These are phyloP conservation scores for Antitrichia curtipendula DNA, from an alignment of 225 moss, liverwort and hornwort genomes.

Conservation along the genomic window DNA sequence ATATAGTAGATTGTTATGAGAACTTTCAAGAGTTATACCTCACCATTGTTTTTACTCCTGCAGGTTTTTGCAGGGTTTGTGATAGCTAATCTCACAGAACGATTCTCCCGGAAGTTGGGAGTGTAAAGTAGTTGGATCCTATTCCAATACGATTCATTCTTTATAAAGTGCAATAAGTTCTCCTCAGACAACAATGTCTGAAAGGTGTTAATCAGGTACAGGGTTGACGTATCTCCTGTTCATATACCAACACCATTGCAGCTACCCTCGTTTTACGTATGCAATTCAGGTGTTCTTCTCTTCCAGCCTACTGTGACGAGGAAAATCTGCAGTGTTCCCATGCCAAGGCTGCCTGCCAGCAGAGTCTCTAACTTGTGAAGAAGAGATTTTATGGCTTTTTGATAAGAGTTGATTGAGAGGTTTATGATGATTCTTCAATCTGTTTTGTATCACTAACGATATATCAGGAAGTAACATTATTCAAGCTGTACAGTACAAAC, in stretches of 20 bases:
- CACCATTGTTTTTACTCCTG: not conserved
- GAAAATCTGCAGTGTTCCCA: not conserved
- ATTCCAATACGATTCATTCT: conserved; percentile 8
- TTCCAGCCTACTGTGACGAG: not conserved
- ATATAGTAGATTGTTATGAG: not conserved
- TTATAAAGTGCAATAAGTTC: conserved; percentile 19
- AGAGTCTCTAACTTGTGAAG: not conserved
- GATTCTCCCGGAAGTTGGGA: conserved; percentile 56
- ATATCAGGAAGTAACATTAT: not conserved
- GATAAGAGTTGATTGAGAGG: not conserved
- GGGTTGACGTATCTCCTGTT: conserved; percentile 7
- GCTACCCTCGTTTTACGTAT: not conserved
- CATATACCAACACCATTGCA: not conserved
- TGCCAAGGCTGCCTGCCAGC: not conserved
- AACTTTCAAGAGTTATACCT: not conserved
- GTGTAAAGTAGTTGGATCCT: conserved; percentile 43
- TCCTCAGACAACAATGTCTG: conserved; percentile 9
- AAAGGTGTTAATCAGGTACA: not conserved
- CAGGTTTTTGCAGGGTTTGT: conserved; percentile 99
- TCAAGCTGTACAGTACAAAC: not conserved
- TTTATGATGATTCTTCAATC: not conserved
- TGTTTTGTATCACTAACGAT: not conserved
- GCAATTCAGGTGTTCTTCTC: not conserved
- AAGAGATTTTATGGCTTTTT: not conserved
- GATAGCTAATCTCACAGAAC: conserved; percentile 80